Base-by-base conservation (phyloP, 2,329 filamentous ascomycete genomes). In the Claviceps purpurea region DNA sequence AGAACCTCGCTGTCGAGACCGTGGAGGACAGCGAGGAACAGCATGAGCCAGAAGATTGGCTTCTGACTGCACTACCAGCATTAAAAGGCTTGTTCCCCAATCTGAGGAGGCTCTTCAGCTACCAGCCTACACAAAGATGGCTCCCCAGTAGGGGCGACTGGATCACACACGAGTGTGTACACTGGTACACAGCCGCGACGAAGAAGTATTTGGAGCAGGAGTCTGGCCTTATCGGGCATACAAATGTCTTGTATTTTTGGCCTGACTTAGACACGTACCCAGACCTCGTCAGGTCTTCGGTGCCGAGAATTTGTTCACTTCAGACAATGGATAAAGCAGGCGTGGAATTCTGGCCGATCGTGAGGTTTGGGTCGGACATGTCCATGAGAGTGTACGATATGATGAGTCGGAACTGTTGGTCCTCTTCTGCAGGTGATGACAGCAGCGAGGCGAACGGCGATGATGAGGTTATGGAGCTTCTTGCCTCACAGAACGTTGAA, bases 401-500 rank as follows among this genome's bases (percentile, higher is more conserved):
- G 10, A 46, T 66, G 1, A 50, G 55, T 10, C 14, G 24, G 10
- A 30, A 18, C 1, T 53, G 48, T 37, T 49, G 55, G 18, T 14
- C 49, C 18, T 44, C 52, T 3, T 30, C 26, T 30, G 26, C 8
- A 5, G 34, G 50, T 3, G 50, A 49, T 2, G 50, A 50, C 11
- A 45, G 56, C 3, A 18, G 8, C 45, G 67, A 69, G 0, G 65
- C 66, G 0, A 70, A 71, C 5, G 68, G 66, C 14, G 52, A 30
- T 10, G 26, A 30, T 10, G 26, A 30, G 26, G 8, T 10, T 10
- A 3, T 30, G 26, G 26, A 30, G 26, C 8, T 30, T 30, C 26
- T 30, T 30, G 26, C 26, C 26, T 56, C 57, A 13, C 56, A 52
- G 3, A 62, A 62, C 10, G 52, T 57, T n/a, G 53, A 56, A 18